Conservation (phyloP, 2,329 filamentous ascomycete species). For the Pseudogymnoascus sp. region DNA sequence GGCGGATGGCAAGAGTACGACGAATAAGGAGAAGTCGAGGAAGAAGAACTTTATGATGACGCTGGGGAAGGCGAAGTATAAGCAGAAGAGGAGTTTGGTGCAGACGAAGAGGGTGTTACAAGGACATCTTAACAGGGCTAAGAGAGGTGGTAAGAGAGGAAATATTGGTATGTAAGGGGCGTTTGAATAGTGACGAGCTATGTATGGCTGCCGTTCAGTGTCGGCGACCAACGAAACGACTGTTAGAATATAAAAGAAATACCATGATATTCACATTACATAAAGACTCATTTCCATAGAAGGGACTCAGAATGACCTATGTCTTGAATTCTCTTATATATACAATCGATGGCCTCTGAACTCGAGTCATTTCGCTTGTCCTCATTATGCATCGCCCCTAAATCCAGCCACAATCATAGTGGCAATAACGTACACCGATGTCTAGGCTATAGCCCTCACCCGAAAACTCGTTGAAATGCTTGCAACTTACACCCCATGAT, state of each 20-base stretch:
- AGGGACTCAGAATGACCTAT: neutral
- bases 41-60: conserved; percentile 99
- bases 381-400: neutral
- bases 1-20: conserved; percentile 86
- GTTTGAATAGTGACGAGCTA: conserved; percentile 1
- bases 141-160: conserved; percentile 73
- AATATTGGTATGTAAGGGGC: conserved; percentile 43
- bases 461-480: neutral
- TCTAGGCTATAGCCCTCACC: neutral
- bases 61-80: conserved; percentile 87
- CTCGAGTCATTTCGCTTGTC: conserved; percentile 1
- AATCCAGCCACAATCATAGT: neutral
- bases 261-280: neutral
- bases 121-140: conserved; percentile 74
- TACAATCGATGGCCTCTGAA: conserved; percentile 1
- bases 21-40: conserved; percentile 91
- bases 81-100: conserved; percentile 88
- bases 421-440: neutral
- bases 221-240: neutral
- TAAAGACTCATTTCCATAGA: neutral
- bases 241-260: conserved; percentile 7
- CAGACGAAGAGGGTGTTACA: conserved; percentile 75
- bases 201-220: neutral
- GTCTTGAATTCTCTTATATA: neutral
- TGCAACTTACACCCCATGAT: neutral